Evolutionary conservation across 169 alveolate species (phyloP).

Genomic region (Condylostoma magnum): DNA sequence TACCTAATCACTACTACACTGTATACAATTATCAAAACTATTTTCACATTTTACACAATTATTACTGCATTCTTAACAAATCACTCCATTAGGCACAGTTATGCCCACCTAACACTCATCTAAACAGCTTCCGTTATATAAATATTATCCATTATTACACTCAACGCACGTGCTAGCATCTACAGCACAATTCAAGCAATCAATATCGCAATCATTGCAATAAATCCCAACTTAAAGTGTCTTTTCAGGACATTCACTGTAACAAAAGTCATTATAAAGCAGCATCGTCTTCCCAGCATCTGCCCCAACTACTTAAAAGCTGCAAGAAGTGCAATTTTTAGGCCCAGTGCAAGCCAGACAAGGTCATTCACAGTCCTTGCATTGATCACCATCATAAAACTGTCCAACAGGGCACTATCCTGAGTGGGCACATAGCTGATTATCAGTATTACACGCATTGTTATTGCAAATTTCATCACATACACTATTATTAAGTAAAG

Average conservation of each 20-base stretch:
- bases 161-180: slow-evolving; percentile 6
- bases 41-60: slow-evolving; percentile 6
- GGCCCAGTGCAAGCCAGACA: slow-evolving; percentile 1
- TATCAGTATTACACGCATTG: not conserved
- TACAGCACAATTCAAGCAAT: slow-evolving; percentile 11
- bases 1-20: not conserved
- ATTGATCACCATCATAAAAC: not conserved
- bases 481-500: not conserved
- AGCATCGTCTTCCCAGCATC: not conserved
- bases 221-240: slow-evolving; percentile 1
- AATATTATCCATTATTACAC: not conserved
- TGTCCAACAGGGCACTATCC: slow-evolving; percentile 8
- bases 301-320: not conserved
- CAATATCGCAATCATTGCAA: slow-evolving; percentile 1
- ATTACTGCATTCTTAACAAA: slow-evolving; percentile 8
- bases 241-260: slow-evolving; percentile 23
- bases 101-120: not conserved
- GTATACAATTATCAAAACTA: not conserved
- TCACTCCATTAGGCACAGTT: not conserved
- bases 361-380: slow-evolving; percentile 21
- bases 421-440: not conserved
- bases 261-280: not conserved
- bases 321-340: slow-evolving; percentile 8
- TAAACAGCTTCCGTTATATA: not conserved
- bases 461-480: slow-evolving; percentile 14